Percentiles rank a stretch among this genome's conserved stretches.
Evolutionary conservation across 441 rosid species (phyloP).

Genomic region (Capsella rubella): DNA sequence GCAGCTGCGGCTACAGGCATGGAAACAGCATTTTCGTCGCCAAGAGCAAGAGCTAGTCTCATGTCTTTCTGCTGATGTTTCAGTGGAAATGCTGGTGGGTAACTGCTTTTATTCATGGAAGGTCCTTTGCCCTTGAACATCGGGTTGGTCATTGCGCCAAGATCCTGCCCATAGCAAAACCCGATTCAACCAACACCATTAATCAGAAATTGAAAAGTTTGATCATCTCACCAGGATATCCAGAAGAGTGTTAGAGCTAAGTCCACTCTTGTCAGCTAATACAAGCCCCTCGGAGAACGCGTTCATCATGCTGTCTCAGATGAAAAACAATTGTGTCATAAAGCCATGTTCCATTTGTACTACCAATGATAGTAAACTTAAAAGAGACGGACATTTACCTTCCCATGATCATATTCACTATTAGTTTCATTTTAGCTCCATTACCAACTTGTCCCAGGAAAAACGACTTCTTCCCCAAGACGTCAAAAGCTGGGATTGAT

Average conservation of each 20-base stretch:
- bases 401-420: slow-evolving; percentile 98
- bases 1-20: slow-evolving; percentile 97
- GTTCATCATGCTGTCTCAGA: slow-evolving; percentile 75
- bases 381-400: slow-evolving; percentile 53
- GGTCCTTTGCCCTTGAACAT: slow-evolving; percentile 92
- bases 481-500: slow-evolving; percentile 76
- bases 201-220: background rate
- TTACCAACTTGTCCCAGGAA: slow-evolving; percentile 88
- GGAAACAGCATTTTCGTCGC: slow-evolving; percentile 88
- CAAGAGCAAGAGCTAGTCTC: slow-evolving; percentile 95
- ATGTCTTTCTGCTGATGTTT: slow-evolving; percentile 97
- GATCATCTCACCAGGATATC: slow-evolving; percentile 69
- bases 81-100: slow-evolving; percentile 85
- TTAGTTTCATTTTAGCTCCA: slow-evolving; percentile 95
- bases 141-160: slow-evolving; percentile 79
- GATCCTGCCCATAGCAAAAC: slow-evolving; percentile 58
- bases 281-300: slow-evolving; percentile 93
- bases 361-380: background rate
- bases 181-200: background rate
- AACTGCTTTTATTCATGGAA: slow-evolving; percentile 65
- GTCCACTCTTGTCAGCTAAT: slow-evolving; percentile 81
- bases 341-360: background rate
- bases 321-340: background rate
- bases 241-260: slow-evolving; percentile 73
- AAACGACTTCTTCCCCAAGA: slow-evolving; percentile 88